A percentile compares a stretch with the other conserved stretches of the same genome.
phyloP scores from a whole-genome alignment of 1,284 basidiomycete species.

The Austroboletus olivaceoglutinosus region DNA sequence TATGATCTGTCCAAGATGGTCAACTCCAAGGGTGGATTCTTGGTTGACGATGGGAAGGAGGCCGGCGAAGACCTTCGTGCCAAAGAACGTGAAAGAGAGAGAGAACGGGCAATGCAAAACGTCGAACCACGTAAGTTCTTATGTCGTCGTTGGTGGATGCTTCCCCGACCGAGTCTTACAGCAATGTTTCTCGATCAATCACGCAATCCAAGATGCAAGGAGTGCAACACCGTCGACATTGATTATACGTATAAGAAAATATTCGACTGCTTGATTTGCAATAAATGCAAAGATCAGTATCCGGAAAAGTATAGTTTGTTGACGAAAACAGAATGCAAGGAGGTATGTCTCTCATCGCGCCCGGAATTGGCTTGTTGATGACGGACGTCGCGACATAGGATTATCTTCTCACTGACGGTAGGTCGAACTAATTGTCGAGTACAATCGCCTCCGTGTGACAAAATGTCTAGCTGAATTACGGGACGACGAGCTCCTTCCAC shows the following conservation, averaged over 20 bases:
- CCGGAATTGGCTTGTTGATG: constrained; percentile 1
- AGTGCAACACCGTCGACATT: constrained; percentile 83
- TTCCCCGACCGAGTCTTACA: constrained; percentile 27
- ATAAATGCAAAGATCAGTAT: constrained; percentile 82
- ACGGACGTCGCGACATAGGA: constrained; percentile 52
- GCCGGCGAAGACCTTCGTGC: constrained; percentile 61
- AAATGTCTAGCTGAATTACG: constrained; percentile 74
- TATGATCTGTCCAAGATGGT: constrained; percentile 97
- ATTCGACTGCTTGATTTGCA: constrained; percentile 85
- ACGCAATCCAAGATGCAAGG: constrained; percentile 77
- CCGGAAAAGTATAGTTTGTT: constrained; percentile 93
- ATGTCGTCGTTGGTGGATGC: neutral
- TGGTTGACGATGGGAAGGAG: constrained; percentile 81
- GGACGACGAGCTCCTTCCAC: constrained; percentile 90
- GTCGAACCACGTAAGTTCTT: constrained; percentile 63
- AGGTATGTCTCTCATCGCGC: constrained; percentile 47
- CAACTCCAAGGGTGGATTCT: constrained; percentile 91
- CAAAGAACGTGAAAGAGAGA: constrained; percentile 76
- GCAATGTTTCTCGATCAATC: constrained; percentile 66
- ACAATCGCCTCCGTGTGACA: neutral
- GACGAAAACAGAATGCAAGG: constrained; percentile 98
- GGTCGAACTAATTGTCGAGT: constrained; percentile 23
- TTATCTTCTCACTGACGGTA: constrained; percentile 86
- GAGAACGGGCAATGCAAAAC: constrained; percentile 63
- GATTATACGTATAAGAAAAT: constrained; percentile 79